These are phyloP conservation scores for Gynochthodes officinalis DNA, from an alignment of 257 asterid genomes.

Conservation along the genomic window DNA sequence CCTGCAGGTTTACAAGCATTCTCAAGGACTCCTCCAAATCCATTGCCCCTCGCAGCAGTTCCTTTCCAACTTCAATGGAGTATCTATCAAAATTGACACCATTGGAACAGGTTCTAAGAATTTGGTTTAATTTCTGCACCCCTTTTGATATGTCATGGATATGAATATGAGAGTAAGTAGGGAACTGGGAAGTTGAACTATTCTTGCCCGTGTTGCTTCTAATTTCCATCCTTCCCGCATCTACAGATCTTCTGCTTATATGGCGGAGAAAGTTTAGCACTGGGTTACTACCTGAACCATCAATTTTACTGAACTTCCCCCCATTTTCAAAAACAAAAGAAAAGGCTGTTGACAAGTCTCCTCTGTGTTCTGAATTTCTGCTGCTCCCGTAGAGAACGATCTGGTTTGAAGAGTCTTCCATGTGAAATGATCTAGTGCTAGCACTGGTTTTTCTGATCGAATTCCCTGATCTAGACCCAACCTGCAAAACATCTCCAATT, in stretches of 20 bases:
- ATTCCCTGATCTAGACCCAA: conserved; percentile 39
- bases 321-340: conserved; percentile 66
- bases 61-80: conserved; percentile 71
- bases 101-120: conserved; percentile 56
- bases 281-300: conserved; percentile 46
- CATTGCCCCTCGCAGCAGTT: conserved; percentile 73
- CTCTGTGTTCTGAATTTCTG: conserved; percentile 38
- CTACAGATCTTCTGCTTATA: conserved; percentile 54
- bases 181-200: conserved; percentile 27
- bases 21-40: conserved; percentile 81
- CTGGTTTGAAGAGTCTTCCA: conserved; percentile 57
- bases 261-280: conserved; percentile 62
- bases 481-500: conserved; percentile 34
- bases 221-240: conserved; percentile 34
- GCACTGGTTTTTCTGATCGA: conserved; percentile 35
- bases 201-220: conserved; percentile 28
- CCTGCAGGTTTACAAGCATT: conserved; percentile 70
- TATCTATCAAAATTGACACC: conserved; percentile 55
- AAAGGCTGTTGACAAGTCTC: conserved; percentile 60
- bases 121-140: conserved; percentile 69
- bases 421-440: conserved; percentile 32
- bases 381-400: conserved; percentile 55
- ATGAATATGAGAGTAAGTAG: conserved; percentile 54
- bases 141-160: conserved; percentile 73
- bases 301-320: conserved; percentile 43